Evolutionary conservation across 805 yeast genomes (phyloP).

Genomic region (Metschnikowia noctiluminum): DNA sequence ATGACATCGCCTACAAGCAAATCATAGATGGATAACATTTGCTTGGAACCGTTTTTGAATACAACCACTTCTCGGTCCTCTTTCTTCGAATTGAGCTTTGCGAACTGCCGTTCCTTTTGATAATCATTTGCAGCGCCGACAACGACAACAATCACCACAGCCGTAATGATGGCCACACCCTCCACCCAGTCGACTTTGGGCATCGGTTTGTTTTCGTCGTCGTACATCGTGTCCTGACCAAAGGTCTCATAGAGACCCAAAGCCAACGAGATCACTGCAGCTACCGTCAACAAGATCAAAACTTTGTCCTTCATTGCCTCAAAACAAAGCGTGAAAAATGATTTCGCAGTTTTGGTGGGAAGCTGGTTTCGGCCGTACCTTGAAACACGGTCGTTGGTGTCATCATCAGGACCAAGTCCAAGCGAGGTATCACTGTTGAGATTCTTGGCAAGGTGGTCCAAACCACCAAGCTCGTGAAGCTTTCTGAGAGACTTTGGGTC

Average conservation of each 20-base stretch:
- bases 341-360: slow-evolving; percentile 69
- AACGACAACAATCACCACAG: slow-evolving; percentile 82
- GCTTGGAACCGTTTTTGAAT: slow-evolving; percentile 66
- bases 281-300: slow-evolving; percentile 73
- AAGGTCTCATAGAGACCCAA: slow-evolving; percentile 90
- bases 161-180: slow-evolving; percentile 95
- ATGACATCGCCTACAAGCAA: slow-evolving; percentile 85
- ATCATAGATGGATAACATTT: slow-evolving; percentile 66
- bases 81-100: slow-evolving; percentile 81
- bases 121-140: slow-evolving; percentile 97
- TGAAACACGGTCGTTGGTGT: slow-evolving; percentile 39
- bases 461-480: slow-evolving; percentile 46
- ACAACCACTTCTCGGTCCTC: slow-evolving; percentile 80
- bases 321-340: slow-evolving; percentile 64
- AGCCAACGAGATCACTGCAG: slow-evolving; percentile 86
- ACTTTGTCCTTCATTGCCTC: slow-evolving; percentile 92
- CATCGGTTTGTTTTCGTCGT: slow-evolving; percentile 68
- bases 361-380: slow-evolving; percentile 67
- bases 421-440: slow-evolving; percentile 34
- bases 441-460: slow-evolving; percentile 28
- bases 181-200: slow-evolving; percentile 98
- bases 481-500: slow-evolving; percentile 57
- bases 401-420: slow-evolving; percentile 38
- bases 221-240: slow-evolving; percentile 76
- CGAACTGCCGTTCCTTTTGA: slow-evolving; percentile 93